Conservation (phyloP, 805 yeast genomes). For the Zygotorulaspora florentina region DNA sequence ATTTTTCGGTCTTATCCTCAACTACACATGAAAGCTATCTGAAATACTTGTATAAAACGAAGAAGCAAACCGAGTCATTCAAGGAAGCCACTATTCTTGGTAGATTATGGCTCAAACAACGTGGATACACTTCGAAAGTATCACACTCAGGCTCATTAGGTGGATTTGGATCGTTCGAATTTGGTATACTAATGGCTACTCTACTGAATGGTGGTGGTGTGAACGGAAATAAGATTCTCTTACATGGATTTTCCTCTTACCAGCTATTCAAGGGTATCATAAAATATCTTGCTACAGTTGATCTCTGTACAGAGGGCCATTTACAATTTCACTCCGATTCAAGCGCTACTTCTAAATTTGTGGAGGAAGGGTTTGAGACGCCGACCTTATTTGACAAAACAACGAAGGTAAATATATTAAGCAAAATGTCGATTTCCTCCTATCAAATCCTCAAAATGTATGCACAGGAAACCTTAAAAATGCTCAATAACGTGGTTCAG, state of each 20-base stretch:
- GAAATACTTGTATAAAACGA: constrained; percentile 69
- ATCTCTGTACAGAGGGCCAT: constrained; percentile 58
- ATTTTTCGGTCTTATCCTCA: constrained; percentile 71
- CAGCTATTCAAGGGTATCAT: constrained; percentile 89
- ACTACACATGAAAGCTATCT: constrained; percentile 65
- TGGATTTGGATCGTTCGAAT: constrained; percentile 93
- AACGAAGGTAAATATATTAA: constrained; percentile 71
- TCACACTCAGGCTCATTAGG: constrained; percentile 48
- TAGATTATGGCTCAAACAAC: constrained; percentile 82
- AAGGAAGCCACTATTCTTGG: constrained; percentile 85
- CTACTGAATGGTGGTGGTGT: constrained; percentile 78
- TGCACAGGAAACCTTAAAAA: constrained; percentile 62
- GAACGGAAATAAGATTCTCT: constrained; percentile 67
- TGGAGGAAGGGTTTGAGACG: constrained; percentile 59
- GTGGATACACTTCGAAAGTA: constrained; percentile 67
- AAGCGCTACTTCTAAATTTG: constrained; percentile 35
- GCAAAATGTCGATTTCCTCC: constrained; percentile 72
- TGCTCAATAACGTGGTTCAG: constrained; percentile 71
- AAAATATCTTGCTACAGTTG: constrained; percentile 76
- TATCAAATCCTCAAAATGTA: constrained; percentile 57
- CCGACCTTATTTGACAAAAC: constrained; percentile 76
- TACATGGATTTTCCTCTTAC: constrained; percentile 87
- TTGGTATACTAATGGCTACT: constrained; percentile 74
- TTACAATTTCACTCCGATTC: constrained; percentile 57
- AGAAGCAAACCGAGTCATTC: constrained; percentile 74